A percentile compares a stretch with the other conserved stretches of the same genome.
These are phyloP conservation scores for Metschnikowia shivogae DNA, from an alignment of 805 yeast species.

Conservation along the genomic window DNA sequence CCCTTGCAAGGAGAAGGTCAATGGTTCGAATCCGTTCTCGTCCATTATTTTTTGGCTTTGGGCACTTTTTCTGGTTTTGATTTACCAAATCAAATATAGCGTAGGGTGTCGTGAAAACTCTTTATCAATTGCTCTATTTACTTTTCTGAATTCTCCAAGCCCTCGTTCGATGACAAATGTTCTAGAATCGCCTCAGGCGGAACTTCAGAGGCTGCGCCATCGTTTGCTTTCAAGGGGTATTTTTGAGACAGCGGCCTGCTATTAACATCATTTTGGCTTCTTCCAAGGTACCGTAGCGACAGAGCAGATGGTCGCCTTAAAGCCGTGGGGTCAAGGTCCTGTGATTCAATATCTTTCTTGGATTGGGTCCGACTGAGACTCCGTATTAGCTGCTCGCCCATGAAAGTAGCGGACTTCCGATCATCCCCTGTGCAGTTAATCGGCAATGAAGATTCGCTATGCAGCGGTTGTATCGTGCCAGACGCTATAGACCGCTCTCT, in stretches of 20 bases:
- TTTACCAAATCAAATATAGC: too few species aligned
- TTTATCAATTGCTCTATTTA: neutral
- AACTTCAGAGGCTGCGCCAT: conserved; percentile 3
- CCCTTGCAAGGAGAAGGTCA: conserved; percentile 77
- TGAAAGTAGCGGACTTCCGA: conserved; percentile 11
- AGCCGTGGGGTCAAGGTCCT: neutral
- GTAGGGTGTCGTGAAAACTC: too few species aligned
- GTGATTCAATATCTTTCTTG: conserved; percentile 11
- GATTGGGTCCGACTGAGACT: conserved; percentile 12
- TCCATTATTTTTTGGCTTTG: conserved; percentile 34
- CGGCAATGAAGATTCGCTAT: neutral
- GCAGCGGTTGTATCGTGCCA: conserved; percentile 10
- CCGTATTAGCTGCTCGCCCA: conserved; percentile 12
- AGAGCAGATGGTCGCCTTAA: conserved; percentile 2
- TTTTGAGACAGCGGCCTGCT: neutral
- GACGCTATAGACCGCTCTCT: conserved; percentile 57
- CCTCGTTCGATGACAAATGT: conserved; percentile 3
- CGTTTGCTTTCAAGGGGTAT: neutral
- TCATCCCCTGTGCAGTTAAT: conserved; percentile 1
- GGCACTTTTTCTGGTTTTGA: too few species aligned
- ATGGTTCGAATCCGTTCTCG: conserved; percentile 77
- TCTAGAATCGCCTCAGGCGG: conserved; percentile 9
- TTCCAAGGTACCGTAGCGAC: neutral
- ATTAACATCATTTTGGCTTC: neutral
- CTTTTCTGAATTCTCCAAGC: neutral